Percentiles rank a stretch among this genome's conserved stretches.
Evolutionary conservation across 768 basidiomycete genomes (phyloP).

Genomic region (Russula emetica): DNA sequence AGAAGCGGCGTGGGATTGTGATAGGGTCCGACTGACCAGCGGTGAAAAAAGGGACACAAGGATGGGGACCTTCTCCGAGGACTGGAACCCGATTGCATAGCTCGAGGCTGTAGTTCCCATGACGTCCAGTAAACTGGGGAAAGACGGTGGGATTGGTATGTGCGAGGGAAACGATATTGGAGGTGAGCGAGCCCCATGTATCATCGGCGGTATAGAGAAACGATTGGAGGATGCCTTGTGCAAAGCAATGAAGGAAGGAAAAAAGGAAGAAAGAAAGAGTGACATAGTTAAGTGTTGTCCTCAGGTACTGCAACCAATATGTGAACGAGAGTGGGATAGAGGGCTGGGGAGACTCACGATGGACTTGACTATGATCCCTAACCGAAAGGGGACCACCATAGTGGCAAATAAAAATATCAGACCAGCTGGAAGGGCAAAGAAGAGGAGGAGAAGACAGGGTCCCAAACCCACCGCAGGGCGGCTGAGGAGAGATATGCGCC

Average conservation of each 20-base stretch:
- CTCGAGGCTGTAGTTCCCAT: constrained; percentile 33
- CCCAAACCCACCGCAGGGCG: not conserved
- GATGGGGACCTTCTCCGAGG: constrained; percentile 18
- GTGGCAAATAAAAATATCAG: not conserved
- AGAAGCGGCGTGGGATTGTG: constrained; percentile 16
- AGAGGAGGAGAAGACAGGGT: no score
- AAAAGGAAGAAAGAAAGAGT: constrained; percentile 47
- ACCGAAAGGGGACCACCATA: constrained; percentile 1
- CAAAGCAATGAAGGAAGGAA: constrained; percentile 47
- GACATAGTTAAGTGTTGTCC: constrained; percentile 34
- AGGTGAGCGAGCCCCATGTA: constrained; percentile 38
- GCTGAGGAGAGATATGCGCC: not conserved
- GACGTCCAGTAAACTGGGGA: constrained; percentile 31
- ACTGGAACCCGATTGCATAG: constrained; percentile 48
- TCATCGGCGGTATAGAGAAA: constrained; percentile 46
- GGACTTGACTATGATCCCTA: constrained; percentile 5
- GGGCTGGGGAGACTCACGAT: constrained; percentile 6
- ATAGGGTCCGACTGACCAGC: constrained; percentile 35
- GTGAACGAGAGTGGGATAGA: not conserved
- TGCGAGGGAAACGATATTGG: constrained; percentile 38
- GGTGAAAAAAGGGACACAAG: constrained; percentile 27
- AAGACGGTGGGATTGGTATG: constrained; percentile 38
- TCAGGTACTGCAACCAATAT: constrained; percentile 30
- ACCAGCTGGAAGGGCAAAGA: constrained; percentile 16
- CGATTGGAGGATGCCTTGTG: constrained; percentile 50